Evolutionary conservation across 768 basidiomycete genomes (phyloP).

Genomic region (Tylopilus rubrobrunneus): DNA sequence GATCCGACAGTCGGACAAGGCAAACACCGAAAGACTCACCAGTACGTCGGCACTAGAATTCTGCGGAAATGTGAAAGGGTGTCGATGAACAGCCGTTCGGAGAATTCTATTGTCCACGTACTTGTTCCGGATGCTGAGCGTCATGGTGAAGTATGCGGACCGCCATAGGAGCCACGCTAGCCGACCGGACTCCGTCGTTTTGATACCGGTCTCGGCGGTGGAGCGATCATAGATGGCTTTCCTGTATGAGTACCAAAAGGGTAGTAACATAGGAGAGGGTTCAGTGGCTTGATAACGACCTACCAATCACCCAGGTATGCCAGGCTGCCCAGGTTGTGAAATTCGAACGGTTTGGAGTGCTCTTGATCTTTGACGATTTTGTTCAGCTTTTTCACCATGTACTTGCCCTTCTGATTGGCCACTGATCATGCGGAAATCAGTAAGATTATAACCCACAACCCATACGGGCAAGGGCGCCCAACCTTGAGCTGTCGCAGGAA

Average conservation of each 20-base stretch:
- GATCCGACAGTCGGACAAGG: conserved; percentile 12
- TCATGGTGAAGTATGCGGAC: conserved; percentile 77
- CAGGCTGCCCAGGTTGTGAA: conserved; percentile 69
- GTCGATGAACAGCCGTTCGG: conserved; percentile 8
- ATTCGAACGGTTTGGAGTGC: conserved; percentile 55
- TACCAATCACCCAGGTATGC: conserved; percentile 79
- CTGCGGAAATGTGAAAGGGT: conserved; percentile 29
- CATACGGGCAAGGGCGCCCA: conserved; percentile 14
- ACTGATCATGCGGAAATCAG: conserved; percentile 39
- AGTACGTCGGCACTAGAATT: conserved; percentile 65
- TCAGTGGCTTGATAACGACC: conserved; percentile 18
- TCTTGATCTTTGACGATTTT: conserved; percentile 49
- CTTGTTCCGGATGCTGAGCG: conserved; percentile 70
- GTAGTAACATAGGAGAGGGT: conserved; percentile 1
- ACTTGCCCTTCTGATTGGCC: conserved; percentile 72
- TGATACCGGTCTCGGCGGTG: conserved; percentile 42
- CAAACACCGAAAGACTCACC: conserved; percentile 37
- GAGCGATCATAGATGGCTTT: conserved; percentile 76
- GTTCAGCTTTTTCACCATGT: conserved; percentile 65
- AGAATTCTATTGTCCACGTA: conserved; percentile 29
- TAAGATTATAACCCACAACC: conserved; percentile 17
- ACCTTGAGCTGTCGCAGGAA: conserved; percentile 89
- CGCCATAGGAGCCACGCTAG: conserved; percentile 79
- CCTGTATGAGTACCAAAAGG: conserved; percentile 36
- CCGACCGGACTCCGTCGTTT: conserved; percentile 60